Conservation (phyloP, 345 rosid genomes). For the Linum tenue region DNA sequence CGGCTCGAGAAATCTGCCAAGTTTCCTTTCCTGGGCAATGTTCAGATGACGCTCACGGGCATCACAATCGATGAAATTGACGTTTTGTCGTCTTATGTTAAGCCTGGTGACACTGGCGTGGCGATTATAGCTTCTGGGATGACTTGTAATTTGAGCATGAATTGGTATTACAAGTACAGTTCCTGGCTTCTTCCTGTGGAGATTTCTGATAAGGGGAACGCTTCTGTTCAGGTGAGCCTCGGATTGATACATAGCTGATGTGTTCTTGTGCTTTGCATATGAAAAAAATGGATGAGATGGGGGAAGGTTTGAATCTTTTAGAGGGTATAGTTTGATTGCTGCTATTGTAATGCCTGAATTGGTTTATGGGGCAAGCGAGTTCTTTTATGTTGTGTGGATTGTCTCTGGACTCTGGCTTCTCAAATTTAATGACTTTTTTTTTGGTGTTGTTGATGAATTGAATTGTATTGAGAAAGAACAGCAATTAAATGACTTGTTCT, state of each 20-base stretch:
- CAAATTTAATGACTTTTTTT: no score
- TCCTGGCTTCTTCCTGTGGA: slow-evolving; percentile 69
- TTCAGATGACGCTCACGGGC: slow-evolving; percentile 50
- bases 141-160: slow-evolving; percentile 79
- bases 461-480: no score
- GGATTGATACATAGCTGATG: neutral
- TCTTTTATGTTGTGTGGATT: no score
- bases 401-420: no score
- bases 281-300: no score
- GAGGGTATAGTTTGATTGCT: no score
- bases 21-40: slow-evolving; percentile 68
- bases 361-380: no score
- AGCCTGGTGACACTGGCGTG: slow-evolving; percentile 71
- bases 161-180: slow-evolving; percentile 65
- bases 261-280: no score
- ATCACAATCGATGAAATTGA: slow-evolving; percentile 60
- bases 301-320: no score
- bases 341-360: no score
- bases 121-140: slow-evolving; percentile 69
- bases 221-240: slow-evolving; percentile 68
- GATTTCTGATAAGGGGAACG: slow-evolving; percentile 62
- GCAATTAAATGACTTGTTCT: no score
- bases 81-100: slow-evolving; percentile 57
- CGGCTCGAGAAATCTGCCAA: slow-evolving; percentile 41
- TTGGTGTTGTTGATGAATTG: no score